These are phyloP conservation scores for Gymnopilus junonius DNA, from an alignment of 768 basidiomycete genomes.

Conservation along the genomic window DNA sequence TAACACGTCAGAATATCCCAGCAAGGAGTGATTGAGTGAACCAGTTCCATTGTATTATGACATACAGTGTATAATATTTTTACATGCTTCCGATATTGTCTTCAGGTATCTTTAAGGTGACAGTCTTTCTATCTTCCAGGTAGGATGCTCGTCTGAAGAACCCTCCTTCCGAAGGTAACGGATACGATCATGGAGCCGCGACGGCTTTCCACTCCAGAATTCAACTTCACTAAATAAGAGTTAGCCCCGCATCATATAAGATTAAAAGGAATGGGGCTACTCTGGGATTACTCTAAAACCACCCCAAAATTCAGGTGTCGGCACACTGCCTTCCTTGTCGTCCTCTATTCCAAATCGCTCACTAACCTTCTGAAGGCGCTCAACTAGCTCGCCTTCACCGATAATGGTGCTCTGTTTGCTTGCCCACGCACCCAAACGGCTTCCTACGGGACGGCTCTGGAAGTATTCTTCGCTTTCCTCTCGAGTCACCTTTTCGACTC, in stretches of 20 bases:
- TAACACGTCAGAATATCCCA: not conserved
- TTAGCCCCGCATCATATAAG: constrained; percentile 9
- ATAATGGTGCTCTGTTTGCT: constrained; percentile 87
- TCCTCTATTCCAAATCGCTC: constrained; percentile 57
- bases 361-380: constrained; percentile 60
- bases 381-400: constrained; percentile 68
- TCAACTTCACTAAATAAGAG: constrained; percentile 79
- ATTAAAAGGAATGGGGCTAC: constrained; percentile 45
- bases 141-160: constrained; percentile 49
- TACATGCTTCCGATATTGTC: not conserved
- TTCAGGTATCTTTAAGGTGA: constrained; percentile 54
- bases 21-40: not conserved
- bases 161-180: constrained; percentile 65
- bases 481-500: constrained; percentile 74
- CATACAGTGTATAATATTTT: not conserved
- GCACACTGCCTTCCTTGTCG: constrained; percentile 52
- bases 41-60: constrained; percentile 11
- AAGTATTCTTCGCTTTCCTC: constrained; percentile 88
- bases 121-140: constrained; percentile 82
- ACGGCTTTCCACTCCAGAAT: constrained; percentile 98
- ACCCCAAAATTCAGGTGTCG: constrained; percentile 93
- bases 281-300: constrained; percentile 94
- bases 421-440: constrained; percentile 91
- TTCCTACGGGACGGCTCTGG: constrained; percentile 78
- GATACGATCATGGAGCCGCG: constrained; percentile 89